Conservation (phyloP, 495 filamentous ascomycete genomes). For the Cladorrhinum samala region DNA sequence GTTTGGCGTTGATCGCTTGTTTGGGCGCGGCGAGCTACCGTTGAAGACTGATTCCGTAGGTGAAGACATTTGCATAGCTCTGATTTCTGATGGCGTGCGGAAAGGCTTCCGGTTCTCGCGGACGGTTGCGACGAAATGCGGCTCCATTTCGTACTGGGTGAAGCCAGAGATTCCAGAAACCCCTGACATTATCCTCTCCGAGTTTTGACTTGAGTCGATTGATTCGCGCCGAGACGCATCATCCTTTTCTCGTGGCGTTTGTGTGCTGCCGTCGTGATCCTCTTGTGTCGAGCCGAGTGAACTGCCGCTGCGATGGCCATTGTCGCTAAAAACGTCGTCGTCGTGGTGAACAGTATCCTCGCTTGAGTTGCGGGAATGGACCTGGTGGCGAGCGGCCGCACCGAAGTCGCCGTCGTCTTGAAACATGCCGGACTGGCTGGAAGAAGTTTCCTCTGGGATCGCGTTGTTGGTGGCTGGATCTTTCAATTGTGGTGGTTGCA, state of each 20-base stretch:
- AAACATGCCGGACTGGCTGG: too few relatives aligned
- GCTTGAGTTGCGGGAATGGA: conserved; percentile 15
- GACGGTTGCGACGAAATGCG: conserved; percentile 33
- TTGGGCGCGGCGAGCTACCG: conserved; percentile 42
- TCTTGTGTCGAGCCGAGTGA: conserved; percentile 38
- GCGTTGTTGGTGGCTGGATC: too few relatives aligned
- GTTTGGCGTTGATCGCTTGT: conserved; percentile 13
- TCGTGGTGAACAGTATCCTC: conserved; percentile 40
- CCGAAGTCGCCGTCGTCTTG: conserved; percentile 13
- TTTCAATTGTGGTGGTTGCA: not conserved
- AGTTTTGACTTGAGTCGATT: conserved; percentile 3
- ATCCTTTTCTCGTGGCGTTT: conserved; percentile 11
- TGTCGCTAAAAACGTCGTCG: conserved; percentile 51
- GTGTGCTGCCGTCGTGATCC: conserved; percentile 14
- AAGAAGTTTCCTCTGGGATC: too few relatives aligned
- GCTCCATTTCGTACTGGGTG: conserved; percentile 37
- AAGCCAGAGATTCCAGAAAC: conserved; percentile 38
- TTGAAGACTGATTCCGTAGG: conserved; percentile 47
- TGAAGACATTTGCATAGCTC: conserved; percentile 72
- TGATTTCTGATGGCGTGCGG: conserved; percentile 65
- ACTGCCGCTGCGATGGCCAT: conserved; percentile 34
- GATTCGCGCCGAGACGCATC: conserved; percentile 11
- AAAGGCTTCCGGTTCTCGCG: conserved; percentile 37
- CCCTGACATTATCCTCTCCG: conserved; percentile 24
- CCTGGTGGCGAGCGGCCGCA: conserved; percentile 15